Base-by-base conservation (phyloP, 495 filamentous ascomycete species). In the Neurospora pannonica region DNA sequence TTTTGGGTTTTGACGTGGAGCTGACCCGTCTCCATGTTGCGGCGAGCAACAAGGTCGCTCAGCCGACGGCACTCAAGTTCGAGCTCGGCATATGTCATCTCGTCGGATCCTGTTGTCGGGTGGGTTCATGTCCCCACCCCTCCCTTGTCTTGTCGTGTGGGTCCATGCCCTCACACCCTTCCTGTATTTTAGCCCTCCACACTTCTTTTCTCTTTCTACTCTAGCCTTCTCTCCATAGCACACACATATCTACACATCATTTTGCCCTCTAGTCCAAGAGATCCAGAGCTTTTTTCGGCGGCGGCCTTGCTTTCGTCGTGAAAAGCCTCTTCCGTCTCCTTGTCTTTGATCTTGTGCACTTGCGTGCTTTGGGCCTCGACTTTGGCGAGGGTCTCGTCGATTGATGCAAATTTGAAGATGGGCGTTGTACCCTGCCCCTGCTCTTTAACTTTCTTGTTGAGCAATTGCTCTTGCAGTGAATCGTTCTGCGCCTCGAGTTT, bases 221-320 rank as follows among this genome's bases (percentile, higher is more conserved):
- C 38, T 39, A 39, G 38, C 13, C 10, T 15, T 15, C 38, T 39
- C 38, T 39, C 38, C 4, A 39, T 39, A 39, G 38, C 13, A 39
- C 13, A 39, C 38, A 38, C 38, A 38, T 4, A 38, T 38, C 38
- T 38, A 38, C 38, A 38, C 38, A 38, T 38, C 38, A 1, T 38
- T 38, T 38, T 38, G 9, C 38, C 38, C 38, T 38, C 38, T 38
- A 38, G 1, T 38, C 38, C 10, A 82, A 80, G 75, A 11, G n/a
- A n/a, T 28, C 24, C 21, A 28, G 24, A 60, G 4, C 7, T 24
- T 2, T 60, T 13, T 28, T 60, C 21, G 11, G 11, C 5, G 21
- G 9, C 48, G 48, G 5, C 5, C 1, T 28, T 15, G 48, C 48
- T 2, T 11, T 60, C 21, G 1, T 15, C 48, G 2, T 28, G 24